Evolutionary conservation across 768 basidiomycete species (phyloP).

Genomic region (Lactarius sanguifluus): DNA sequence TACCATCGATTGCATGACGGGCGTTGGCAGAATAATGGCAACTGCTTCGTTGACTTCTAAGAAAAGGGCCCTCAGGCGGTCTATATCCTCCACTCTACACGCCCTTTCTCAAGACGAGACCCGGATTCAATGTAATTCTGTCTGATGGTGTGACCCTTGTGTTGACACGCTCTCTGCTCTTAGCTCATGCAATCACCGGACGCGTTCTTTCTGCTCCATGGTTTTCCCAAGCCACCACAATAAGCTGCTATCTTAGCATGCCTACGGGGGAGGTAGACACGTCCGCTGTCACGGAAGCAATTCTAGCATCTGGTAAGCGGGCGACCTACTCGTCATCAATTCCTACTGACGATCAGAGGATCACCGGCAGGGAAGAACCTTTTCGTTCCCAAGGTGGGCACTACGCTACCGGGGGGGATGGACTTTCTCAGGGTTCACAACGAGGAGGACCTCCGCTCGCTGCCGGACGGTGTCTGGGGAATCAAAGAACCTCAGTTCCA

Average conservation of each 20-base stretch:
- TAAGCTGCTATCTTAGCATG: conserved; percentile 84
- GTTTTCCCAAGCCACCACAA: conserved; percentile 47
- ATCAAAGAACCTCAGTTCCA: conserved; percentile 62
- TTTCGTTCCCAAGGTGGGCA: conserved; percentile 66
- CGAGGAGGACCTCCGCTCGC: conserved; percentile 52
- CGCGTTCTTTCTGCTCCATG: conserved; percentile 51
- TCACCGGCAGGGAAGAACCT: conserved; percentile 54
- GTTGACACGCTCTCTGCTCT: neutral
- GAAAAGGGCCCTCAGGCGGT: conserved; percentile 57
- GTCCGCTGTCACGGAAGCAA: conserved; percentile 45
- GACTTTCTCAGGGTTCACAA: conserved; percentile 64
- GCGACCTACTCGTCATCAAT: neutral
- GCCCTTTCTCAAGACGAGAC: conserved; percentile 46
- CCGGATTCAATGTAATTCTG: conserved; percentile 59
- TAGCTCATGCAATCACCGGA: conserved; percentile 49
- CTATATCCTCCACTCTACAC: conserved; percentile 46
- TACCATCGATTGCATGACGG: neutral
- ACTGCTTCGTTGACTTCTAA: conserved; percentile 35
- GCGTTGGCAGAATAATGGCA: neutral
- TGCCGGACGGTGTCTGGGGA: conserved; percentile 69
- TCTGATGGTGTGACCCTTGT: conserved; percentile 8
- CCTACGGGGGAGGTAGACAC: conserved; percentile 70
- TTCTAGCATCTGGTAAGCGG: conserved; percentile 55
- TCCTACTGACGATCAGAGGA: neutral
- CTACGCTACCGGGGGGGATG: conserved; percentile 49